Evolutionary conservation across 768 basidiomycete species (phyloP).

Genomic region (Boletus barrowsii): DNA sequence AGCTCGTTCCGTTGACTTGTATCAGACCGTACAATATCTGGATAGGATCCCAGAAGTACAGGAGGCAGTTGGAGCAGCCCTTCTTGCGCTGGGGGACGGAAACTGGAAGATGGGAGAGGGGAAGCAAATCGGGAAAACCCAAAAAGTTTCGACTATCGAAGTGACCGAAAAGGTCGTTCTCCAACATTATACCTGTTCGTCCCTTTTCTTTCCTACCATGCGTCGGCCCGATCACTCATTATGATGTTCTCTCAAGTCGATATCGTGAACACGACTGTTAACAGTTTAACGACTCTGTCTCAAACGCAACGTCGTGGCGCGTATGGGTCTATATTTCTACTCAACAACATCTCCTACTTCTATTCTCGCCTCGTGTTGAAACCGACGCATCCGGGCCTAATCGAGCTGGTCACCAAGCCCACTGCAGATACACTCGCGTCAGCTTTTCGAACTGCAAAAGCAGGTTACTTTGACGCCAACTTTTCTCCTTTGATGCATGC

Average conservation of each 20-base stretch:
- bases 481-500: conserved; percentile 74
- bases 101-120: conserved; percentile 94
- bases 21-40: conserved; percentile 65
- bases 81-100: conserved; percentile 75
- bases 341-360: conserved; percentile 77
- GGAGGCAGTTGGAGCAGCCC: conserved; percentile 60
- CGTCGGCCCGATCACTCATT: neutral
- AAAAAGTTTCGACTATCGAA: conserved; percentile 40
- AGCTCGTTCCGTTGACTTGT: neutral
- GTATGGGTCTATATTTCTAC: conserved; percentile 70
- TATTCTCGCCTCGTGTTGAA: conserved; percentile 55
- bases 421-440: conserved; percentile 63
- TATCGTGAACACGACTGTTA: conserved; percentile 63
- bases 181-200: conserved; percentile 74
- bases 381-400: conserved; percentile 46
- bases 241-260: conserved; percentile 49
- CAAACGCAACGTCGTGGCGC: conserved; percentile 58
- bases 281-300: conserved; percentile 60
- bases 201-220: neutral
- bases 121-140: conserved; percentile 53
- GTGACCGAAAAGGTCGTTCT: conserved; percentile 58
- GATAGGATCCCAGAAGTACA: conserved; percentile 69
- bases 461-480: conserved; percentile 80
- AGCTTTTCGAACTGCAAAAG: conserved; percentile 76
- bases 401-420: conserved; percentile 55